Percentiles rank a stretch among this genome's conserved stretches.
Conservation (phyloP, 2,329 filamentous ascomycete species). For the Cercospora sp. region DNA sequence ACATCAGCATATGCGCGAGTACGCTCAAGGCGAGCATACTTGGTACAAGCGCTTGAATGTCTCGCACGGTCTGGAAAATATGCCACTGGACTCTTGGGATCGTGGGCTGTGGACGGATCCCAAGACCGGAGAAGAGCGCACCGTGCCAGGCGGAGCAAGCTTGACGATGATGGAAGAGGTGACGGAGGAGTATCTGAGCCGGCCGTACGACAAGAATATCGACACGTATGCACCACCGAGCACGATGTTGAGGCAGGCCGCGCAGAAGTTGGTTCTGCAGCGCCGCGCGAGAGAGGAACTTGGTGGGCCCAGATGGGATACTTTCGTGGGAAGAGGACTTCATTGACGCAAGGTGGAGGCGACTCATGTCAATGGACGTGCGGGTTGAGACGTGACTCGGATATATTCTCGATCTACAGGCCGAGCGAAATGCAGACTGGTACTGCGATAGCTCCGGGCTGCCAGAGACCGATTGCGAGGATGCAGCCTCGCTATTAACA, state of each 20-base stretch:
- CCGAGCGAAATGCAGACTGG: not conserved
- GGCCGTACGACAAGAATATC: conserved; percentile 41
- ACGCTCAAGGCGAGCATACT: conserved; percentile 50
- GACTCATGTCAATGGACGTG: not conserved
- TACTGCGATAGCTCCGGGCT: not conserved
- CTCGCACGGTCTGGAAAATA: conserved; percentile 47
- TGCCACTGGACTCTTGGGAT: conserved; percentile 52
- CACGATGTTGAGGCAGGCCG: conserved; percentile 49
- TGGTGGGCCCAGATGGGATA: conserved; percentile 39
- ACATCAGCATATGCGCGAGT: conserved; percentile 50
- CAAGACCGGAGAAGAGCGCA: conserved; percentile 18
- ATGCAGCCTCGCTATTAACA: not conserved
- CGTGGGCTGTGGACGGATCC: conserved; percentile 42
- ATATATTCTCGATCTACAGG: not conserved
- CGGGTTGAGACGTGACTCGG: not conserved
- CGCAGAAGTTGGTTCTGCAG: conserved; percentile 51
- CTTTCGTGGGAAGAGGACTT: conserved; percentile 33
- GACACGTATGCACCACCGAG: conserved; percentile 50
- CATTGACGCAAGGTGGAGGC: not conserved
- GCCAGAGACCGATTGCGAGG: not conserved
- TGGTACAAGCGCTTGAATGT: conserved; percentile 56
- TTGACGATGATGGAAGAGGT: conserved; percentile 49
- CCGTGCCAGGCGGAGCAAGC: conserved; percentile 45
- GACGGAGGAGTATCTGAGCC: conserved; percentile 44
- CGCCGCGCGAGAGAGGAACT: conserved; percentile 45